A percentile compares a stretch with the other conserved stretches of the same genome.
Evolutionary conservation across 768 basidiomycete species (phyloP).

Genomic region (Lactarius tabidus): DNA sequence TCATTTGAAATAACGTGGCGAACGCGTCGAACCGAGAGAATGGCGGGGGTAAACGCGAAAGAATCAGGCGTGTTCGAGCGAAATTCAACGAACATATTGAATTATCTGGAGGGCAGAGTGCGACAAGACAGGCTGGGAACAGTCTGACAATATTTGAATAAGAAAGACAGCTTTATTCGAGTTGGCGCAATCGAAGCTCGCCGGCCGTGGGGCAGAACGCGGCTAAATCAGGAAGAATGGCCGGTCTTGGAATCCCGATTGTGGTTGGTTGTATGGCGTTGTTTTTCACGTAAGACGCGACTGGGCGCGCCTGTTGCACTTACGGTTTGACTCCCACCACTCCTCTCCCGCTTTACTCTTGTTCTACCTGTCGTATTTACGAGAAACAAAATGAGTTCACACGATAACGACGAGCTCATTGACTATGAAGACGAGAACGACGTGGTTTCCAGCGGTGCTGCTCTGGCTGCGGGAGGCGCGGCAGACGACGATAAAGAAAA

Average conservation of each 20-base stretch:
- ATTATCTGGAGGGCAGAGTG: background rate
- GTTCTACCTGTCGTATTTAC: constrained; percentile 30
- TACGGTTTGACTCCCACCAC: constrained; percentile 27
- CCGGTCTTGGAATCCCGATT: background rate
- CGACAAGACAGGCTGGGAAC: background rate
- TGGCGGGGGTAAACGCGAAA: background rate
- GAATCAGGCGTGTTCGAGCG: background rate
- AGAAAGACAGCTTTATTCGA: background rate
- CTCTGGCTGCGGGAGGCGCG: constrained; percentile 44
- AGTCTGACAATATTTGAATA: background rate
- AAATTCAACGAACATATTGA: background rate
- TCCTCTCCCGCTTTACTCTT: constrained; percentile 32
- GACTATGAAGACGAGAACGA: constrained; percentile 94
- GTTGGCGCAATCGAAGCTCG: background rate
- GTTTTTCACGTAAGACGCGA: constrained; percentile 21
- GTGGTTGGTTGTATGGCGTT: constrained; percentile 20
- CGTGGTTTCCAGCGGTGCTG: constrained; percentile 58
- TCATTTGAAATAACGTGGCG: background rate
- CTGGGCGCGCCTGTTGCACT: background rate
- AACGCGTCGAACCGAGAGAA: background rate
- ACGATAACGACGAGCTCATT: constrained; percentile 89
- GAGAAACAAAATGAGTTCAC: constrained; percentile 57
- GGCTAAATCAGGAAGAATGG: background rate
- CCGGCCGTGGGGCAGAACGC: background rate
- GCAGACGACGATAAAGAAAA: constrained; percentile 69